Evolutionary conservation across 768 basidiomycete genomes (phyloP), one percentile per base, ranked within the genome.

Genomic region (Boletus sensibilis): DNA sequence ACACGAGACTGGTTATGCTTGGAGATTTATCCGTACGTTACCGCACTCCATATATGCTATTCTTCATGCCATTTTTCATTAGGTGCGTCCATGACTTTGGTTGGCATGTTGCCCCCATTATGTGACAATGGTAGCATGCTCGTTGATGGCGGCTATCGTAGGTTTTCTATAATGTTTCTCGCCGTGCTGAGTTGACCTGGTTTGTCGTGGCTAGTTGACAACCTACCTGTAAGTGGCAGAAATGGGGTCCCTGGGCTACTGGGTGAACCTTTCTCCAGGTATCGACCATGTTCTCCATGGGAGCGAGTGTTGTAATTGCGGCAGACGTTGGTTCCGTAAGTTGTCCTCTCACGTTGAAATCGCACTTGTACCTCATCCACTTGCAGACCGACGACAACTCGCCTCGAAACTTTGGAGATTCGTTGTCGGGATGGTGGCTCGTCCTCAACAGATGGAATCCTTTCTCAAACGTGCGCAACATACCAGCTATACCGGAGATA

Each of bases 1-100:
- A 41, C 97, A 99, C 65, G 90, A 95, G 63, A 92, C 92, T 13
- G 97, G 97, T n/a, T 98, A 98, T 75, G 96, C 97, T 13, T 99
- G 96, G 96, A 81, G 94, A 63, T 92, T 85, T 68, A 91, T 92
- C 52, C 89, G 92, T 91, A 68, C 63, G 80, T 67, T 43, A 44
- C 16, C 4, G 21, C 44, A 40, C n/a, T 50, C 12, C 11, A 12
- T 20, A 29, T 56, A 42, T 42, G 29, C 43, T 12, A 20, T 47
- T 41, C 3, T 34, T 50, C 39, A 64, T 57, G n/a, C 13, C 35
- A 58, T 53, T 13, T 53, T 49, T 57, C 12, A 44, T 57, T 54
- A 89, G 92, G 94, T 52, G 97, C 94, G 18, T 98, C 95, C 1
- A 99, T 99, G 97, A 92, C 95, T 1, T 74, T 99, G 61, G 95